Evolutionary conservation across 345 rosid genomes (phyloP).

Genomic region (Populus tremula): DNA sequence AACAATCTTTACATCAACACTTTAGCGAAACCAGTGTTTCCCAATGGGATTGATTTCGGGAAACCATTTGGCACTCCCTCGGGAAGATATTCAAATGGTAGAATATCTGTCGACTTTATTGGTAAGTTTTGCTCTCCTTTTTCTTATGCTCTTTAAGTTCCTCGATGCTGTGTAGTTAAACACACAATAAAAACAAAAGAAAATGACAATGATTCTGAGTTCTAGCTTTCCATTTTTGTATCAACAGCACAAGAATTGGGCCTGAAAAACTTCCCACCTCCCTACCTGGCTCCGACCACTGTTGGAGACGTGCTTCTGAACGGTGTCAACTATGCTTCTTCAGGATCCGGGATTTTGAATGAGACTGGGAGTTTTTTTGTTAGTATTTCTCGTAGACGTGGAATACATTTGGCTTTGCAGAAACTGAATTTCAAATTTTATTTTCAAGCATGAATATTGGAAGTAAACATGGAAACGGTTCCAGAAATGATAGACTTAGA

Average conservation of each 20-base stretch:
- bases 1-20: neutral
- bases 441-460: too few species aligned
- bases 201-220: neutral
- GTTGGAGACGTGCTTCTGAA: too few species aligned
- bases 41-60: conserved; percentile 1
- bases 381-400: conserved; percentile 3
- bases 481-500: too few species aligned
- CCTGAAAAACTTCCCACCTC: conserved; percentile 1
- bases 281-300: conserved; percentile 11
- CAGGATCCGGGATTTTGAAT: neutral
- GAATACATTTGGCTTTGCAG: conserved; percentile 12
- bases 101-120: neutral
- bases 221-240: neutral
- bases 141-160: neutral
- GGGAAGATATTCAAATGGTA: neutral
- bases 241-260: neutral
- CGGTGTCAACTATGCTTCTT: too few species aligned
- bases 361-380: neutral
- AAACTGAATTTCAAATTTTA: neutral
- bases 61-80: neutral
- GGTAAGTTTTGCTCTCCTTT: neutral
- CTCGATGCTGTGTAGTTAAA: neutral
- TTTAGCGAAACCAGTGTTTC: neutral
- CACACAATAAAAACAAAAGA: too few species aligned
- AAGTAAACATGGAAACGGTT: too few species aligned